Evolutionary conservation across 768 basidiomycete species (phyloP), one percentile per base, ranked within the genome.

Genomic region (Jaapia argillacea): DNA sequence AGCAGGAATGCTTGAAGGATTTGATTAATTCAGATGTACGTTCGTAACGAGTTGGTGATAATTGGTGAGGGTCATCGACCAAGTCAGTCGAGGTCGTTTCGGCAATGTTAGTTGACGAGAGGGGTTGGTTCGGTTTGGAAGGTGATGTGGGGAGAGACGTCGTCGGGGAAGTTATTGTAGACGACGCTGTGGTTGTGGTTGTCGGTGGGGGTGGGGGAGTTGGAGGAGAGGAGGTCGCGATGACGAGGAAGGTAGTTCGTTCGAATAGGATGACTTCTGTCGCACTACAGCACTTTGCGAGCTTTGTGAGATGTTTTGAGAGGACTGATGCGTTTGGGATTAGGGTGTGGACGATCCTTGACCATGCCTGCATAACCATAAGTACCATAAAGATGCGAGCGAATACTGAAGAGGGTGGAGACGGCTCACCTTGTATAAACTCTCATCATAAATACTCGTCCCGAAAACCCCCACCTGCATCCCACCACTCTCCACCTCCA

Each of bases 361-460:
- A 98, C 96, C 96, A 98, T 16, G 96, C 96, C 94, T 98, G 44
- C 6, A 38, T 25, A n/a, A n/a, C n/a, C n/a, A n/a, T n/a, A n/a
- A 18, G 42, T 22, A 21, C 5, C 26, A 39, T 35, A 47, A 48
- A 44, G 3, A 45, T 58, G 36, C 41, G 41, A 45, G 31, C 0
- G n/a, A 26, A n/a, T 20, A 23, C n/a, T 16, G 24, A 40, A 14
- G 46, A 45, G 37, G 25, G 20, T 22, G 31, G 36, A 27, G 3
- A 20, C 21, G 6, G 25, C 58, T 45, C 50, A 82, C 93, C 74
- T 85, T 91, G 71, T 98, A 99, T 39, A 99, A 66, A 52, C 85
- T 91, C 63, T 99, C 94, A 58, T 99, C 92, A 63, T 91, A 96
- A 51, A 99, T 99, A 57, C 85, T 92, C 14, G 96, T 98, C 21